Percentiles rank a stretch among this genome's conserved stretches.
Conservation (phyloP, 352 stramenopile species). For the Aphanomyces invadans region DNA sequence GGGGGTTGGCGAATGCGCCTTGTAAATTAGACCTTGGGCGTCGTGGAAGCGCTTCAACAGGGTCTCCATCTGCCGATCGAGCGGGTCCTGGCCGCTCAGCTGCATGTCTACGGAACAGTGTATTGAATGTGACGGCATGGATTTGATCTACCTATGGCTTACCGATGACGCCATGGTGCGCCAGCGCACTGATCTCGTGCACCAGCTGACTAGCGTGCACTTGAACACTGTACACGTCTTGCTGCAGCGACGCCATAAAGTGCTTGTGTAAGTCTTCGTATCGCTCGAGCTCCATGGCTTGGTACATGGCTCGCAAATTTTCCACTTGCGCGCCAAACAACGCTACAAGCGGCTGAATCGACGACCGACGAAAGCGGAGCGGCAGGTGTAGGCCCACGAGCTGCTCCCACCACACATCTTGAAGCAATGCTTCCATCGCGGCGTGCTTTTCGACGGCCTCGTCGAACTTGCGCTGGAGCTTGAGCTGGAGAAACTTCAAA, state of each 20-base stretch:
- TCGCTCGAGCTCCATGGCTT: constrained; percentile 72
- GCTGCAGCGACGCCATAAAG: constrained; percentile 76
- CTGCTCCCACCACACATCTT: constrained; percentile 79
- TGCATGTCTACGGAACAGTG: constrained; percentile 38
- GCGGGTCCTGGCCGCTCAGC: constrained; percentile 35
- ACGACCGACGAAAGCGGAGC: constrained; percentile 64
- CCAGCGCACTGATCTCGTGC: constrained; percentile 54
- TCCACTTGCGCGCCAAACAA: constrained; percentile 59
- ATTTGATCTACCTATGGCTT: too few species aligned
- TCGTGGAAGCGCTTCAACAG: constrained; percentile 56
- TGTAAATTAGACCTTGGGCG: constrained; percentile 48
- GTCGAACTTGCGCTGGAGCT: constrained; percentile 71
- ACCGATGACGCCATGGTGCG: constrained; percentile 40
- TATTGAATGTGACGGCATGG: too few species aligned
- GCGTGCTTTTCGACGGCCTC: constrained; percentile 36
- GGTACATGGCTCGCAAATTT: constrained; percentile 59
- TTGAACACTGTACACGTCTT: constrained; percentile 75
- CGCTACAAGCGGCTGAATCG: constrained; percentile 59
- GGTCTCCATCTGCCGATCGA: constrained; percentile 61
- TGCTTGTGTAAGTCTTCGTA: constrained; percentile 65
- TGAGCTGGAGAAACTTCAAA: constrained; percentile 78
- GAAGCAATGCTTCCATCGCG: constrained; percentile 48
- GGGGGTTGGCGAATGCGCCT: constrained; percentile 39
- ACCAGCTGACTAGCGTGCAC: constrained; percentile 52
- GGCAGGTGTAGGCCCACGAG: constrained; percentile 54